Conservation (phyloP, 179 eudicot genomes). For the Nepenthes alata region DNA sequence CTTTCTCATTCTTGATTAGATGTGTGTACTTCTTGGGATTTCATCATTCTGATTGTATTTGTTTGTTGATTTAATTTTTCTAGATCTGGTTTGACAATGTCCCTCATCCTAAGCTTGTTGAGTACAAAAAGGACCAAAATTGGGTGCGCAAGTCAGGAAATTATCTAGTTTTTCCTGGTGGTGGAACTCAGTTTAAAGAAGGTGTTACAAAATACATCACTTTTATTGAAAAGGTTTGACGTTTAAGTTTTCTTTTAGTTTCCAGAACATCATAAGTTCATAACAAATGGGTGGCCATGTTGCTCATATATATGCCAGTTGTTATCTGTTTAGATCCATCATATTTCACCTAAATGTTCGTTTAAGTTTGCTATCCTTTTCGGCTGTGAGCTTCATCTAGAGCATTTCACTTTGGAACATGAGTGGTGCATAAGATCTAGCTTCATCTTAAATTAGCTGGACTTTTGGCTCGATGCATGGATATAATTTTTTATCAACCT, state of each 20-base stretch:
- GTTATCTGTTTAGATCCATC: no score
- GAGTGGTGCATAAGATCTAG: background rate
- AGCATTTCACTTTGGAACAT: background rate
- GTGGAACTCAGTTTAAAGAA: constrained; percentile 91
- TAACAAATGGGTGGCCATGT: no score
- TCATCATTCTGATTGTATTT: background rate
- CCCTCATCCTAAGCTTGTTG: constrained; percentile 94
- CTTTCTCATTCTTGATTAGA: background rate
- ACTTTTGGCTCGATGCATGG: background rate
- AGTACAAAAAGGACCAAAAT: constrained; percentile 87
- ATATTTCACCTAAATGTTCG: no score
- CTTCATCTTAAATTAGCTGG: background rate
- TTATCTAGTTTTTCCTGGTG: constrained; percentile 85
- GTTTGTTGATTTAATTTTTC: constrained; percentile 1
- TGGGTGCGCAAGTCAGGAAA: constrained; percentile 85
- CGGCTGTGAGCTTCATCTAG: no score
- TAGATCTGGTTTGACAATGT: constrained; percentile 97
- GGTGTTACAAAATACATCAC: constrained; percentile 71
- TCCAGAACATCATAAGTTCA: background rate
- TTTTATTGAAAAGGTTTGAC: constrained; percentile 61
- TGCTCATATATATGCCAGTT: no score
- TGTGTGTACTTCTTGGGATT: background rate
- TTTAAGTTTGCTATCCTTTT: no score
- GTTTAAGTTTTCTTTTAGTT: background rate
- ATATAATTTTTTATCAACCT: background rate